phyloP scores from a whole-genome alignment of 768 basidiomycete species.

The Mrakia frigida region DNA sequence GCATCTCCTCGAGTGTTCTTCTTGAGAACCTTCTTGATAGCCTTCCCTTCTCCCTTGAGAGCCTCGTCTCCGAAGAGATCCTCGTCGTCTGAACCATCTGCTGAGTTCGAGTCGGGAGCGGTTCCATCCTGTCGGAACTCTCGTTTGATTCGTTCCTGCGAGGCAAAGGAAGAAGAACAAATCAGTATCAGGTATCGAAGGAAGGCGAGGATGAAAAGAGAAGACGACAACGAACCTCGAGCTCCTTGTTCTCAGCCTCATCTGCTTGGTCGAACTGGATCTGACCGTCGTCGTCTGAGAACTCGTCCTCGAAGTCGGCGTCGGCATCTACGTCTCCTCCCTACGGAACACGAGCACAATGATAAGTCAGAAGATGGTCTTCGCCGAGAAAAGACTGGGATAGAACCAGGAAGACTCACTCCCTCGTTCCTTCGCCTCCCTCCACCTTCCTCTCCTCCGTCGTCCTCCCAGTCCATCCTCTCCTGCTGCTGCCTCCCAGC shows the following conservation, averaged over 20 bases:
- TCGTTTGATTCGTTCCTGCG: conserved; percentile 25
- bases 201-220: not conserved
- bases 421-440: conserved; percentile 10
- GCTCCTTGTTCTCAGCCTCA: conserved; percentile 31
- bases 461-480: conserved; percentile 20
- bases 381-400: not conserved
- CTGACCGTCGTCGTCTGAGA: conserved; percentile 32
- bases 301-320: conserved; percentile 31
- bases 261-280: conserved; percentile 32
- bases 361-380: not conserved
- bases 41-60: conserved; percentile 19
- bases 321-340: conserved; percentile 27
- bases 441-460: conserved; percentile 15
- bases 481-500: not conserved
- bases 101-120: conserved; percentile 9
- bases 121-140: conserved; percentile 30
- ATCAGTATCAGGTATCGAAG: not conserved
- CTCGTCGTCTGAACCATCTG: conserved; percentile 29
- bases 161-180: not conserved
- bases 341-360: not conserved
- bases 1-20: conserved; percentile 21
- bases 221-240: conserved; percentile 17
- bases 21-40: conserved; percentile 27
- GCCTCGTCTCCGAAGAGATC: conserved; percentile 27
- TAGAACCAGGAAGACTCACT: not conserved